Conservation (phyloP, 2,329 filamentous ascomycete genomes). For the Pseudogymnoascus sp. region DNA sequence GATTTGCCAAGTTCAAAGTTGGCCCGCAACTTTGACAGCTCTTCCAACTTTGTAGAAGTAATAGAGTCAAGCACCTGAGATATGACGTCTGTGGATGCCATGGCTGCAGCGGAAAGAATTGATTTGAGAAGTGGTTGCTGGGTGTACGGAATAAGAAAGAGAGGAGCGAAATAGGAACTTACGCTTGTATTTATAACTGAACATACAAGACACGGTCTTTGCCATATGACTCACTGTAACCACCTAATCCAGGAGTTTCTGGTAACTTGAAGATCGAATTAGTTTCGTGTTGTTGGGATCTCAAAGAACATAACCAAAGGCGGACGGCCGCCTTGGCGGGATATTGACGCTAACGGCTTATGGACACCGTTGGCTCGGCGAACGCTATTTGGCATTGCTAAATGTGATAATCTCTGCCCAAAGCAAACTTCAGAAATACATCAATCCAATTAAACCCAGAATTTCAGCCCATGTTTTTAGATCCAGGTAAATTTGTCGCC, state of each 20-base stretch:
- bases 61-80: slow-evolving; percentile 49
- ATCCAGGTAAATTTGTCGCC: neutral
- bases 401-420: neutral
- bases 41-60: slow-evolving; percentile 49
- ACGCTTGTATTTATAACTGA: neutral
- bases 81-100: slow-evolving; percentile 36
- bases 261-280: neutral
- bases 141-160: neutral
- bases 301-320: neutral
- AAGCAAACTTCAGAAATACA: neutral
- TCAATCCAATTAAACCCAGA: neutral
- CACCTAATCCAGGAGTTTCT: neutral
- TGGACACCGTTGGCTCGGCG: neutral
- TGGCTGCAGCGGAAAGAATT: slow-evolving; percentile 14
- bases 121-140: neutral
- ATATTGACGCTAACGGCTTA: neutral
- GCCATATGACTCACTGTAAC: neutral
- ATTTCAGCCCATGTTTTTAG: neutral
- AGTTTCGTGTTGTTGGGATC: neutral
- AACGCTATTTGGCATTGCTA: neutral
- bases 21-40: slow-evolving; percentile 45
- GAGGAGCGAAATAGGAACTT: neutral
- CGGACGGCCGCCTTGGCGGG: neutral
- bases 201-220: neutral
- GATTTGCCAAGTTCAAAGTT: slow-evolving; percentile 43